Conservation (phyloP, 495 filamentous ascomycete species). For the Penicillium subrubescens region DNA sequence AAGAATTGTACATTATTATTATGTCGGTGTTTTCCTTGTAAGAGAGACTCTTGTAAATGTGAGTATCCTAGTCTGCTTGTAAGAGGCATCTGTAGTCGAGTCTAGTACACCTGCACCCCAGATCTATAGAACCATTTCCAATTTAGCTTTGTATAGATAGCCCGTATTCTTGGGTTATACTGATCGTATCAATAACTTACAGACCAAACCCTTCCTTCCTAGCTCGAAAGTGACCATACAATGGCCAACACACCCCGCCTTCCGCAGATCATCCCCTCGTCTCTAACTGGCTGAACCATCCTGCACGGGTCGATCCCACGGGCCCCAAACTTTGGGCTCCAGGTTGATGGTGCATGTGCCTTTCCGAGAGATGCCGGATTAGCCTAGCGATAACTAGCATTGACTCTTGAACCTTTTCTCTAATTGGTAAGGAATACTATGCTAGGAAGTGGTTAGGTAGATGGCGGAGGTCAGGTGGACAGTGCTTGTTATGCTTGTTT, state of each 20-base stretch:
- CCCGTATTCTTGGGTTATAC: not conserved
- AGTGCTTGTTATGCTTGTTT: not conserved
- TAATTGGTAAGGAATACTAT: not conserved
- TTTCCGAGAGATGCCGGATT: not conserved
- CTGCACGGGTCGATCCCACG: slow-evolving; percentile 11
- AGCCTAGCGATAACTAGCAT: not conserved
- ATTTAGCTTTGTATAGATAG: not conserved
- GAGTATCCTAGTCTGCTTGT: not conserved
- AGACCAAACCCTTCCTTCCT: not conserved
- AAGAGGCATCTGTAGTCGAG: not conserved
- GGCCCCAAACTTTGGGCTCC: not conserved
- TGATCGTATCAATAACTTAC: not conserved
- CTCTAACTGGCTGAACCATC: not conserved
- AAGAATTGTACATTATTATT: slow-evolving; percentile 33
- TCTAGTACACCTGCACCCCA: no score
- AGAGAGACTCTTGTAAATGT: not conserved
- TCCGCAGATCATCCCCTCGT: not conserved
- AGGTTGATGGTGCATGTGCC: slow-evolving; percentile 1
- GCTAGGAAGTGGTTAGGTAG: not conserved
- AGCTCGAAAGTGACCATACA: not conserved
- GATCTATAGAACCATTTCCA: no score
- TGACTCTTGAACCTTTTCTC: no score
- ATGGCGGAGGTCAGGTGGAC: not conserved
- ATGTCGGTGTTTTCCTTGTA: not conserved
- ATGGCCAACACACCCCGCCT: not conserved